A percentile compares a stretch with the other conserved stretches of the same genome.
Evolutionary conservation across 495 filamentous ascomycete genomes (phyloP).

Genomic region (Chaetomium cochliodes): DNA sequence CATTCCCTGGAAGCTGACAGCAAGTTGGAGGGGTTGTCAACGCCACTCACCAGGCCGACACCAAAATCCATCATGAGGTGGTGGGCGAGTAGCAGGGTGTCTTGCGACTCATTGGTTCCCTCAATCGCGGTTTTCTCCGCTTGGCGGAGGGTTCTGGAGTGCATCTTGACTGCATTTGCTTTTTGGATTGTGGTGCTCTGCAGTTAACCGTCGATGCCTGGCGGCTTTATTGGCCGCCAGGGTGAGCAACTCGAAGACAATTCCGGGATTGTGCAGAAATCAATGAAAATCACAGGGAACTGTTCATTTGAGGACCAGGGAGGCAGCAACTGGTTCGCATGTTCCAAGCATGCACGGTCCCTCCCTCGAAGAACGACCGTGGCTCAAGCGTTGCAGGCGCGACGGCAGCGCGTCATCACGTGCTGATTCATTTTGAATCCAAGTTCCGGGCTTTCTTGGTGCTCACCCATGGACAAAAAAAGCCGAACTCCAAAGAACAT

Average conservation of each 20-base stretch:
- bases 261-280: neutral
- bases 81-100: conserved; percentile 31
- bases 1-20: neutral
- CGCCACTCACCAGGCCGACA: conserved; percentile 30
- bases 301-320: neutral
- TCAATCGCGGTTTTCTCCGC: conserved; percentile 27
- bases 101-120: conserved; percentile 30
- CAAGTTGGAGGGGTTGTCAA: neutral
- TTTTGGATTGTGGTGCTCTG: too few relatives aligned
- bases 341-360: neutral
- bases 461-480: too few relatives aligned
- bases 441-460: neutral
- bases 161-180: conserved; percentile 4
- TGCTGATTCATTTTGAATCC: conserved; percentile 9
- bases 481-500: too few relatives aligned
- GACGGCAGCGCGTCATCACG: conserved; percentile 29
- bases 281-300: neutral
- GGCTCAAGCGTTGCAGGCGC: too few relatives aligned
- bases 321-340: neutral
- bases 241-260: neutral
- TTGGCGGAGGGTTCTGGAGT: conserved; percentile 23
- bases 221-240: conserved; percentile 8
- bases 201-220: neutral
- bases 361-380: neutral
- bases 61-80: conserved; percentile 28